Evolutionary conservation across 129 eudicot genomes (phyloP).

Genomic region (Pulicaria dysenterica): DNA sequence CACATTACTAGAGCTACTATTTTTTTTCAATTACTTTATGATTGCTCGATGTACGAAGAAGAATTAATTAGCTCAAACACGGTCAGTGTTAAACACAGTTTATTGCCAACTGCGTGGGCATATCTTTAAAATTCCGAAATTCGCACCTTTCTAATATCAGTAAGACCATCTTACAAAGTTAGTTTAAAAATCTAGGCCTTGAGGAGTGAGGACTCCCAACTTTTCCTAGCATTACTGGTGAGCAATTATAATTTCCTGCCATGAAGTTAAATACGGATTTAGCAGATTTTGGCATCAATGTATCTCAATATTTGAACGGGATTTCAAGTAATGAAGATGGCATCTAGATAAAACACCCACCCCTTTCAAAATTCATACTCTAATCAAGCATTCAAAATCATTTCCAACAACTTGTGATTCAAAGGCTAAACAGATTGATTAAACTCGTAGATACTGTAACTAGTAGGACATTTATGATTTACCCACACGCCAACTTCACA

Average conservation of each 20-base stretch:
- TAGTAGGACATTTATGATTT: neutral
- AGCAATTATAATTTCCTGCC: neutral
- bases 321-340: neutral
- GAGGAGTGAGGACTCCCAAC: slow-evolving; percentile 1
- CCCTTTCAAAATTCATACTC: neutral
- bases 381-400: neutral
- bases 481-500: neutral
- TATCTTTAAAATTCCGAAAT: neutral
- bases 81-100: neutral
- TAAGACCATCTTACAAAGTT: too few relatives aligned
- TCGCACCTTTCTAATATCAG: too few relatives aligned
- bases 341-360: neutral
- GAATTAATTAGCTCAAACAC: neutral
- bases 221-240: neutral
- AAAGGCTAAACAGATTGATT: neutral
- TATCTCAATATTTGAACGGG: neutral
- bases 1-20: neutral
- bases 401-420: neutral
- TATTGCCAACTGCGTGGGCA: neutral
- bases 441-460: neutral
- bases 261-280: neutral
- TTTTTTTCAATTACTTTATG: neutral
- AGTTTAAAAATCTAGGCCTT: slow-evolving; percentile 4
- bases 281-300: slow-evolving; percentile 1
- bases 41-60: neutral